Evolutionary conservation across 495 filamentous ascomycete species (phyloP), one percentile per base, ranked within the genome.

Genomic region (Penicillium robsamsonii): DNA sequence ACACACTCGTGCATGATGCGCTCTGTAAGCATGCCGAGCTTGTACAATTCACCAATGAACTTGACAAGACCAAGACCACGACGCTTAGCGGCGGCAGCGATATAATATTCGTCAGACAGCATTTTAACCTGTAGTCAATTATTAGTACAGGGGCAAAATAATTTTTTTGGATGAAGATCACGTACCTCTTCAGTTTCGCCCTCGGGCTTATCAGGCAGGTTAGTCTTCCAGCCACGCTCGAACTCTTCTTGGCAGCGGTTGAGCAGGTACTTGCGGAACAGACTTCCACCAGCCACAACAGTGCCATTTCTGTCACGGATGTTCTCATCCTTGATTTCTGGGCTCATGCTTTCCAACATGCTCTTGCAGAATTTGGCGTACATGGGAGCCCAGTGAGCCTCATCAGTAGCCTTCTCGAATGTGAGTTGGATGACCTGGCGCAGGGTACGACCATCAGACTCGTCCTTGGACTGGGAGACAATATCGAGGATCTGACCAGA

Each of bases 1-100:
- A 97, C 90, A 81, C 94, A 99, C 76, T 97, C 91, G 77, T 97
- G 95, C 94, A 99, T 98, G 77, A 98, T 97, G 73, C 92, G 90
- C 70, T 96, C 89, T 46, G 94, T 99, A 73, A 99, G 82, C 94
- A 99, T 99, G 64, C 87, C 84, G 58, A 98, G 84, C 80, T 97
- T 97, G 84, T 94, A 98, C 37, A 98, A 85, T 70, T 98, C 94
- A 76, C 94, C 94, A 72, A 99, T 99, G 78, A 99, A 97, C 74
- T 97, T 92, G 62, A 99, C 92, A 50, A 99, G 81, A 84, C 94
- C 94, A 58, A 99, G 87, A 75, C 94, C 94, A 71, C 91, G 88
- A 73, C 94, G 87, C 80, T 99, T 99, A 53, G 94, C 93, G 57
- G 93, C 92, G 37, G 95, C 95, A 48, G 92, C 94, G 57, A 84